Conservation (phyloP, 2,329 filamentous ascomycete genomes). For the Curvularia sp. region DNA sequence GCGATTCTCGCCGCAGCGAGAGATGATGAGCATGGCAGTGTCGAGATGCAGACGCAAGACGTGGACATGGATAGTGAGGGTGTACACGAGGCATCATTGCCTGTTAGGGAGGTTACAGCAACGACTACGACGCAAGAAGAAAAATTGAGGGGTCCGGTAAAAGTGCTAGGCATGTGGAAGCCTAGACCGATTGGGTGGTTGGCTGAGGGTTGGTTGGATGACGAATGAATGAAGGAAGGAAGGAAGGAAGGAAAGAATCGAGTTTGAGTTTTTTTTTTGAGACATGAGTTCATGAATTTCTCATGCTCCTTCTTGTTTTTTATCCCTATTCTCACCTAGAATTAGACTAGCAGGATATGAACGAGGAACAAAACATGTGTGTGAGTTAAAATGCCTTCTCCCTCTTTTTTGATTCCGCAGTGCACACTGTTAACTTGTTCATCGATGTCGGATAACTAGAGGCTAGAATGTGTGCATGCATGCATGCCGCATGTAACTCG, state of each 20-base stretch:
- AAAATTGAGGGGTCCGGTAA: slow-evolving; percentile 38
- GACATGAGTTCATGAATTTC: background rate
- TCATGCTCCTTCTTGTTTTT: background rate
- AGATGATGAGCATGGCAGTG: slow-evolving; percentile 8
- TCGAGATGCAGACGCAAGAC: slow-evolving; percentile 9
- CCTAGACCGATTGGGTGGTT: slow-evolving; percentile 42
- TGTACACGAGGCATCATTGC: background rate
- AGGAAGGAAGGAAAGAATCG: background rate
- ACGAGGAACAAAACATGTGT: no score
- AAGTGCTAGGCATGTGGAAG: slow-evolving; percentile 45
- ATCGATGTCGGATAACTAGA: no score
- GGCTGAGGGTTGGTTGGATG: slow-evolving; percentile 35
- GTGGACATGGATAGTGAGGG: slow-evolving; percentile 13
- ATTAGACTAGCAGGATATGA: background rate
- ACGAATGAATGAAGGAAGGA: slow-evolving; percentile 22
- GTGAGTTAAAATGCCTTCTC: no score
- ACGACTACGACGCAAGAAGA: slow-evolving; percentile 8
- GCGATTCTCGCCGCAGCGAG: slow-evolving; percentile 44
- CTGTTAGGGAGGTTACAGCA: slow-evolving; percentile 1
- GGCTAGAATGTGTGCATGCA: no score
- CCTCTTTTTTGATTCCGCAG: no score
- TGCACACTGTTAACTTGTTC: no score
- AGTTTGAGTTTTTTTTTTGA: background rate
- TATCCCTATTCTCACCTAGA: background rate
- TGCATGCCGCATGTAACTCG: no score